Base-by-base conservation (phyloP, 2,329 filamentous ascomycete species). In the Hirsutella minnesotensis region DNA sequence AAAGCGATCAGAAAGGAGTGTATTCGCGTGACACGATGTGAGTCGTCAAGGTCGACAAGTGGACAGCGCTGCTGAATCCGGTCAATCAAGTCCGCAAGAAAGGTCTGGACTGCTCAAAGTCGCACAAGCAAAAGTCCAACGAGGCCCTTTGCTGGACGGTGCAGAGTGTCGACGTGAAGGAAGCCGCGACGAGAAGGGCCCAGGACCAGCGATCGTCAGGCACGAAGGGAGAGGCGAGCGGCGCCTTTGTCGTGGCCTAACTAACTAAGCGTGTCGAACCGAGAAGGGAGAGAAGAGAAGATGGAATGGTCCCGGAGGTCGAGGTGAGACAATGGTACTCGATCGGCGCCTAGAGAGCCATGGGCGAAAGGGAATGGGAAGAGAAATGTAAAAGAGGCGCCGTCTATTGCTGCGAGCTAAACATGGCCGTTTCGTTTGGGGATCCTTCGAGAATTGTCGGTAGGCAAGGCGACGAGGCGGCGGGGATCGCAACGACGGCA, bases 1-100 rank as follows among this genome's bases (percentile, higher is more conserved):
- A 40, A 45, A 40, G 33, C 41, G 22, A 30, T 21, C 33, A 31
- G 12, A 13, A 53, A 47, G 40, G 45, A 52, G 47, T 16, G 49
- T n/a, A 45, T 48, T 47, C 35, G 48, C 46, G 40, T 47, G 46
- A 37, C 33, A 39, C 38, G 44, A 47, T 48, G 46, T 27, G 47
- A 22, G 44, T 42, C 41, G 33, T 39, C 18, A 38, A 21, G 20
- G 33, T n/a, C 8, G 15, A 49, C 49, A 45, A 50, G 47, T 59
- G 68, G 67, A 71, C 69, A 72, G 69, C 68, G 53, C 69, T 69
- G 69, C 69, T 72, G 69, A 64, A 72, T 72, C 68, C 69, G 61
- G 51, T 50, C 42, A 47, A 46, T 47, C 44, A 51, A 36, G 44
- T 47, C 49, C 38, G 50, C 43, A 43, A 43, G 44, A 41, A 36